Conservation (phyloP, 768 basidiomycete species). For the Psilocybe sp. region DNA sequence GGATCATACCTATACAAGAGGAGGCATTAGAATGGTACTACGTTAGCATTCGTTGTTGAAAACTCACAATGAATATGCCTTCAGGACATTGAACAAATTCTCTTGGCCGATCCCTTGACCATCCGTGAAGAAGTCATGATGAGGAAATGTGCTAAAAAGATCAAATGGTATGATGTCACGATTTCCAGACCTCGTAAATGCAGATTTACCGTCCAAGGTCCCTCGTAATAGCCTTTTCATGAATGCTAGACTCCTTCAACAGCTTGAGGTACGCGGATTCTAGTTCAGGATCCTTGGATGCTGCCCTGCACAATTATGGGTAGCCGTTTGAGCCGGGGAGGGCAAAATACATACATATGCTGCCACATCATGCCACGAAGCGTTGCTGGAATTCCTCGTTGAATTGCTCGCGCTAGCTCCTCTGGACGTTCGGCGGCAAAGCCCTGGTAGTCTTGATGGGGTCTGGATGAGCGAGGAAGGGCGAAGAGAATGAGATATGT, state of each 20-base stretch:
- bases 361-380: conserved; percentile 97
- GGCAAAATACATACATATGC: conserved; percentile 60
- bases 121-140: conserved; percentile 94
- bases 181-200: conserved; percentile 10
- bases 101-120: conserved; percentile 96
- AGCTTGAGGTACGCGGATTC: conserved; percentile 81
- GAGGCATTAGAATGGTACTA: background rate
- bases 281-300: conserved; percentile 86
- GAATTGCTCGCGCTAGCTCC: conserved; percentile 84
- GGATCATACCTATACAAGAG: conserved; percentile 64
- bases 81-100: conserved; percentile 95
- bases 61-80: conserved; percentile 90
- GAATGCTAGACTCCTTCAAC: conserved; percentile 78
- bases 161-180: conserved; percentile 4
- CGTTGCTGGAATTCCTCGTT: conserved; percentile 84
- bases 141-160: conserved; percentile 80
- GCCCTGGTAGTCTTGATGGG: conserved; percentile 70
- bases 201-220: conserved; percentile 76
- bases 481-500: background rate
- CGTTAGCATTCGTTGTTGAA: background rate
- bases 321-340: conserved; percentile 4
- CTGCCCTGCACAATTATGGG: conserved; percentile 55
- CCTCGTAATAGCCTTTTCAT: conserved; percentile 92
- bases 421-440: conserved; percentile 81
- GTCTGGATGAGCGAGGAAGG: conserved; percentile 1